Percentiles rank a stretch among this genome's conserved stretches.
These are phyloP conservation scores for Fistulifera pelliculosa DNA, from an alignment of 108 stramenopile genomes.

Conservation along the genomic window DNA sequence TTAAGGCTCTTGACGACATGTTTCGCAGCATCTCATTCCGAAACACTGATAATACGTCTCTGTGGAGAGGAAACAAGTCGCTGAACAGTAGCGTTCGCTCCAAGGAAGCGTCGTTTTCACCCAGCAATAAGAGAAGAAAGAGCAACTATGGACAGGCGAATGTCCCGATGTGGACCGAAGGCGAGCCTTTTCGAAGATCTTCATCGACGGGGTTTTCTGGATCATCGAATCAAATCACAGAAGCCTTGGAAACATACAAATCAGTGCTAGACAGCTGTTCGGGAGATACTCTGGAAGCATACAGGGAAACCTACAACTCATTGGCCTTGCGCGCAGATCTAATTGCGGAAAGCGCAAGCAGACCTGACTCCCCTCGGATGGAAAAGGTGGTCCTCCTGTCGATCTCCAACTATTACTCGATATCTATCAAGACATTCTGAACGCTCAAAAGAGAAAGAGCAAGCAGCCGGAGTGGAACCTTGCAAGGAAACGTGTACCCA, in stretches of 20 bases:
- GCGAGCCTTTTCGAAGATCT: slow-evolving; percentile 37
- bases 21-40: slow-evolving; percentile 71
- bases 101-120: neutral
- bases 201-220: slow-evolving; percentile 17
- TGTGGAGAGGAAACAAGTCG: slow-evolving; percentile 8
- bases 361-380: neutral
- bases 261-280: slow-evolving; percentile 32
- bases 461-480: neutral
- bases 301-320: slow-evolving; percentile 53
- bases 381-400: slow-evolving; percentile 3
- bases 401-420: slow-evolving; percentile 60
- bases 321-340: slow-evolving; percentile 41
- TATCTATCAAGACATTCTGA: slow-evolving; percentile 43
- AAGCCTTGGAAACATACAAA: slow-evolving; percentile 54
- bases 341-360: slow-evolving; percentile 5
- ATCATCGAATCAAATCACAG: slow-evolving; percentile 31
- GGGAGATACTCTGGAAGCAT: slow-evolving; percentile 23
- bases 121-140: slow-evolving; percentile 26
- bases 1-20: slow-evolving; percentile 70
- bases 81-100: neutral
- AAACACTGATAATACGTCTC: slow-evolving; percentile 12
- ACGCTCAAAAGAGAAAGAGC: slow-evolving; percentile 28
- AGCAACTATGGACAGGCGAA: slow-evolving; percentile 4
- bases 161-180: slow-evolving; percentile 12
- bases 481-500: slow-evolving; percentile 16